Evolutionary conservation across 257 asterid species (phyloP).

Genomic region (Ballota nigra): DNA sequence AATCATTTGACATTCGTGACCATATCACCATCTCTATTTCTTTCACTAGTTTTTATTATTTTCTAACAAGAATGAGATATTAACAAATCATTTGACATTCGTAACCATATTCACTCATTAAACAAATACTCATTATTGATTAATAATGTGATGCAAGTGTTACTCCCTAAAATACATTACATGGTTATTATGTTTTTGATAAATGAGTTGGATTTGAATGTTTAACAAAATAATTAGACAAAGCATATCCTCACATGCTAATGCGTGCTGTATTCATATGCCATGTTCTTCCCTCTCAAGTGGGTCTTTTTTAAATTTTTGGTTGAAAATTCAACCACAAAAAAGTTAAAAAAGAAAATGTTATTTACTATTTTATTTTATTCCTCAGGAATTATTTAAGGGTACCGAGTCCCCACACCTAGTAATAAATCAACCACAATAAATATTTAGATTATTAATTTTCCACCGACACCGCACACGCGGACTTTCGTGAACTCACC

Average conservation of each 20-base stretch:
- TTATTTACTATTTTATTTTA: not conserved
- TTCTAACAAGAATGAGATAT: not conserved
- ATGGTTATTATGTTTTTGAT: not conserved
- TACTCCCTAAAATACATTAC: not conserved
- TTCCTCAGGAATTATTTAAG: not conserved
- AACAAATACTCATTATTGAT: not conserved
- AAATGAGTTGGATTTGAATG: not conserved
- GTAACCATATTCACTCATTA: not conserved
- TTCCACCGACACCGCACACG: conserved; percentile 31
- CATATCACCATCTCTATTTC: too few relatives aligned
- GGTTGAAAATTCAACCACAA: not conserved
- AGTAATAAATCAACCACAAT: conserved; percentile 5
- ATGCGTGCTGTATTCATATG: not conserved
- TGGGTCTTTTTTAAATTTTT: not conserved
- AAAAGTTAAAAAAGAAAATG: not conserved
- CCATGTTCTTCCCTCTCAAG: not conserved
- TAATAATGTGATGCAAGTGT: not conserved
- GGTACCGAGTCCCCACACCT: not conserved
- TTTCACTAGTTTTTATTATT: too few relatives aligned
- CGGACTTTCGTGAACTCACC: conserved; percentile 5
- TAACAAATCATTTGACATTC: too few relatives aligned
- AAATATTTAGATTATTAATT: not conserved
- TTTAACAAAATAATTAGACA: not conserved
- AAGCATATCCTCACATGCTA: conserved; percentile 29
- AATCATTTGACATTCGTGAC: too few relatives aligned